A percentile compares a stretch with the other conserved stretches of the same genome.
Evolutionary conservation across 2,329 filamentous ascomycete genomes (phyloP).

Genomic region (Nigrospora osmanthi): DNA sequence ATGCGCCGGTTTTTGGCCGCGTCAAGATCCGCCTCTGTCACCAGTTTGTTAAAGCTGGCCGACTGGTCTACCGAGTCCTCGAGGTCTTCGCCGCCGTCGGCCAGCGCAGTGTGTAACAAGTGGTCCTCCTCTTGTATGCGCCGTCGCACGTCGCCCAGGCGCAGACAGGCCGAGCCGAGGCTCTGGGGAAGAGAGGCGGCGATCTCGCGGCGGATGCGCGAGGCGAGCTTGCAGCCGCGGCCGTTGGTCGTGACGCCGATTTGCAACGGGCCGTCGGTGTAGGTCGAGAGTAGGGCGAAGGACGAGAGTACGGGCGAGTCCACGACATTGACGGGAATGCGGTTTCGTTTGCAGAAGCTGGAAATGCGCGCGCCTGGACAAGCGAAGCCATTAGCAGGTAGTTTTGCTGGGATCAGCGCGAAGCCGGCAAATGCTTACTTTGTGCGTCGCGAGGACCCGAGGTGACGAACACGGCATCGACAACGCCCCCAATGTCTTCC

Average conservation of each 20-base stretch:
- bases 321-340: slow-evolving; percentile 89
- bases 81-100: slow-evolving; percentile 30
- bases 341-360: slow-evolving; percentile 63
- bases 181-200: slow-evolving; percentile 68
- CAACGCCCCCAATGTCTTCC: slow-evolving; percentile 65
- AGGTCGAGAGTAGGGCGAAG: slow-evolving; percentile 81
- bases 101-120: slow-evolving; percentile 19
- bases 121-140: slow-evolving; percentile 70
- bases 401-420: no score
- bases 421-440: slow-evolving; percentile 18
- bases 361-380: slow-evolving; percentile 58
- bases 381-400: not conserved
- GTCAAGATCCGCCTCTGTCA: slow-evolving; percentile 65
- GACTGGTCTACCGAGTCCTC: slow-evolving; percentile 67
- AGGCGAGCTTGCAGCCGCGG: slow-evolving; percentile 86
- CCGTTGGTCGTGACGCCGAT: slow-evolving; percentile 95
- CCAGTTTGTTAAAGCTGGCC: slow-evolving; percentile 75
- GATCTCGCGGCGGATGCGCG: slow-evolving; percentile 81
- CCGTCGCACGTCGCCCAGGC: slow-evolving; percentile 65
- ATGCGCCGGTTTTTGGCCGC: slow-evolving; percentile 74
- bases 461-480: slow-evolving; percentile 91
- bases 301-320: slow-evolving; percentile 82
- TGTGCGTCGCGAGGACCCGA: slow-evolving; percentile 35
- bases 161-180: slow-evolving; percentile 69
- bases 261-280: slow-evolving; percentile 85